Base-by-base conservation (phyloP, 2,329 filamentous ascomycete genomes). In the Phialocephala sp. region DNA sequence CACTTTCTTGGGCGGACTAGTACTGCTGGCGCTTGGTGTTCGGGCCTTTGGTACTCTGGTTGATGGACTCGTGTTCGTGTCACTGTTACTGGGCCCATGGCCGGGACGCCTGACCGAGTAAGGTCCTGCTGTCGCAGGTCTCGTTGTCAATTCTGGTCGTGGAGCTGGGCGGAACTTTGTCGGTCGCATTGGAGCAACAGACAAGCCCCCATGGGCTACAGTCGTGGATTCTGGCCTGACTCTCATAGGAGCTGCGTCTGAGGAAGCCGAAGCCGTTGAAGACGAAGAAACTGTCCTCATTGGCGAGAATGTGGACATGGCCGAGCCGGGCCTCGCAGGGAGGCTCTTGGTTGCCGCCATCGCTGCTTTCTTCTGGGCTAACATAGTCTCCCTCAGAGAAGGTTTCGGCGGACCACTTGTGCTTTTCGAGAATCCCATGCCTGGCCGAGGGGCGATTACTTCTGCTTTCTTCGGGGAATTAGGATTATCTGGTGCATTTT, bases 401-500 rank as follows among this genome's bases (percentile, higher is more conserved):
- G 87, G 85, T 68, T 89, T 89, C 47, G 81, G 76, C 15, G 74
- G 74, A 2, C 82, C 80, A 76, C 84, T 85, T 15, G 86, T 88
- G 72, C 87, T 89, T 77, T 86, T 88, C 1, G 87, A 89, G 24
- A 90, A 79, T 11, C 87, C 86, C 39, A 87, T 73, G 1, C 86
- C 87, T 24, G 87, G 84, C 2, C 87, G 84, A 50, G 79, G 77
- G 27, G 76, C 72, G 15, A 82, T 72, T n/a, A 83, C 78, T 39
- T 84, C 84, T 5, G 79, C 73, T 74, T 86, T 83, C 74, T 85
- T 84, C 69, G 87, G 84, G 8, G 84, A 86, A 75, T 92, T 91
- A 9, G 92, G 92, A 73, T 98, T 98, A 74, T 89, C 85, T 1
- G 91, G 83, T 71, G 97, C 92, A 72, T 93, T 96, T 71, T 94